These are phyloP conservation scores for Chaetoceros tenuissimus DNA, from an alignment of 108 stramenopile species.

Conservation along the genomic window DNA sequence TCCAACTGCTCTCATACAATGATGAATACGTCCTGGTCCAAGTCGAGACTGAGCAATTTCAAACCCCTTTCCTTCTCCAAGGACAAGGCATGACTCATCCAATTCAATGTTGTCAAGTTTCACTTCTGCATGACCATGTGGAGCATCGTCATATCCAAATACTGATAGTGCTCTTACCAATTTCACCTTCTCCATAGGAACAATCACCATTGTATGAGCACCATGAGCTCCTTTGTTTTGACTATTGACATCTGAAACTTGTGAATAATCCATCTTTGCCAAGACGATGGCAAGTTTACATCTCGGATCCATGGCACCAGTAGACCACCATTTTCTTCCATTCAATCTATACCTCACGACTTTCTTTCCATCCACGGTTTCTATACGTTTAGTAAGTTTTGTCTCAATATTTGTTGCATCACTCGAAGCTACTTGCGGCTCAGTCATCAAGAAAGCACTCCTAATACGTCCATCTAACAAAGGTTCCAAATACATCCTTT, in stretches of 20 bases:
- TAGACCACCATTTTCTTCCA: conserved; percentile 91
- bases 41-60: conserved; percentile 91
- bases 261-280: conserved; percentile 56
- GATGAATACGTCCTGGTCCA: conserved; percentile 96
- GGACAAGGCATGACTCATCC: conserved; percentile 42
- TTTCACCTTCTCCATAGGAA: conserved; percentile 17
- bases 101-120: conserved; percentile 39
- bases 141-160: conserved; percentile 95
- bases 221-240: conserved; percentile 19
- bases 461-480: conserved; percentile 77
- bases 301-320: conserved; percentile 88
- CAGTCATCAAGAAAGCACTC: conserved; percentile 93
- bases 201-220: conserved; percentile 54
- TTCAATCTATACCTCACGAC: conserved; percentile 46
- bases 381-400: conserved; percentile 21
- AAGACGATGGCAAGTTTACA: conserved; percentile 85
- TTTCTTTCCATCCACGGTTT: not conserved
- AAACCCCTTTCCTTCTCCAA: conserved; percentile 90
- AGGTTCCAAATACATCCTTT: conserved; percentile 60
- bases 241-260: conserved; percentile 5
- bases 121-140: conserved; percentile 89
- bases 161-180: conserved; percentile 81
- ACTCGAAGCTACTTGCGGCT: conserved; percentile 83
- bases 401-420: conserved; percentile 92
- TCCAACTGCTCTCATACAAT: conserved; percentile 97